Conservation (phyloP, 805 yeast species). For the Candida railenensis region DNA sequence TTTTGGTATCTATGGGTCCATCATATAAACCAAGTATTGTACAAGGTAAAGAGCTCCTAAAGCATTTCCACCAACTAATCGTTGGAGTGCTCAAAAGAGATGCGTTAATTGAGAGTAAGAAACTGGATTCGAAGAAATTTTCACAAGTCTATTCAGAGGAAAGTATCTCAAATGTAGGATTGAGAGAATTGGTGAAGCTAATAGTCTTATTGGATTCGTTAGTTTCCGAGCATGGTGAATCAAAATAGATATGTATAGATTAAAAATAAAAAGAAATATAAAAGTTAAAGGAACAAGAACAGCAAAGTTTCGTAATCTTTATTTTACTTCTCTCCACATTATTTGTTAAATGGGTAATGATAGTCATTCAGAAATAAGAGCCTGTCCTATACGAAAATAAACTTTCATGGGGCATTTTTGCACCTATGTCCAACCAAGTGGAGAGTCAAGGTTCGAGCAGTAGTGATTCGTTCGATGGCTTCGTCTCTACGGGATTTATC, state of each 20-base stretch:
- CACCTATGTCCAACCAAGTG: too few relatives aligned
- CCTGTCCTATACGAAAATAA: too few relatives aligned
- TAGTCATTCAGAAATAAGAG: too few relatives aligned
- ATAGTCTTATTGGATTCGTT: slow-evolving; percentile 54
- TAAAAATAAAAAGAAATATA: neutral
- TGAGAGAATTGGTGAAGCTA: slow-evolving; percentile 54
- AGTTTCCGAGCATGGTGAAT: slow-evolving; percentile 11
- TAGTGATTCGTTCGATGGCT: too few relatives aligned
- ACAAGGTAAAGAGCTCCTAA: slow-evolving; percentile 52
- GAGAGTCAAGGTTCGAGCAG: too few relatives aligned
- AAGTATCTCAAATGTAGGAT: slow-evolving; percentile 31
- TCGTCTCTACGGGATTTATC: too few relatives aligned
- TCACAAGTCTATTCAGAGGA: slow-evolving; percentile 20
- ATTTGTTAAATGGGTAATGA: too few relatives aligned
- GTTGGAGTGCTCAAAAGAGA: slow-evolving; percentile 65
- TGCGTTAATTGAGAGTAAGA: slow-evolving; percentile 27
- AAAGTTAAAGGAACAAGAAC: neutral
- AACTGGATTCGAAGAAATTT: slow-evolving; percentile 12
- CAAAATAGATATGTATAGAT: neutral
- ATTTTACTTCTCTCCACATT: too few relatives aligned
- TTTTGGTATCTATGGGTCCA: slow-evolving; percentile 74
- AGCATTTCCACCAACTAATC: slow-evolving; percentile 52
- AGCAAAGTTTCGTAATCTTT: neutral
- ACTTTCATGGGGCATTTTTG: too few relatives aligned
- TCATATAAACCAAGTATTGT: slow-evolving; percentile 59